Evolutionary conservation across 305 asterid genomes (phyloP), one percentile per base, ranked within the genome.

Genomic region (Withania somnifera): DNA sequence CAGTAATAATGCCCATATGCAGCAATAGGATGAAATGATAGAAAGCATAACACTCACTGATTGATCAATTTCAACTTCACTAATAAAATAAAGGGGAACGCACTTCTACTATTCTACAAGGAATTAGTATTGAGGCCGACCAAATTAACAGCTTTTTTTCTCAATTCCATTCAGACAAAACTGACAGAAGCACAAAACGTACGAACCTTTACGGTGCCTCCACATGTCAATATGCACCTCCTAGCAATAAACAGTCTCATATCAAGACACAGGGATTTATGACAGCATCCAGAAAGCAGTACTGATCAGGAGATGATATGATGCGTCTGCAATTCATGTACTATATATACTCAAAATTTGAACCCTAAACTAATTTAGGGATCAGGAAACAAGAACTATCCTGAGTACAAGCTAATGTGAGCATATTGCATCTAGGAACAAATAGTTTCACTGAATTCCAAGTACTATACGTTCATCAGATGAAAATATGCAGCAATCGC

Each of bases 171-270:
- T 45, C 54, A 71, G 57, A 47, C 38, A 71, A 86, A 84, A 80
- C 86, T 84, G 85, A 81, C 67, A 82, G 51, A 54, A 85, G 77
- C 84, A 86, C 88, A 58, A 80, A 85, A 83, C 81, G 86, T 92
- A 89, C 91, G 89, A 90, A 89, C 92, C 95, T 91, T 89, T 90
- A 83, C 30, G 88, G 89, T 87, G 86, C 83, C 91, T 86, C 87
- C 91, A 87, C 84, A 60, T 56, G 87, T 82, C 87, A 87, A 81
- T 36, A 87, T 45, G 90, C 90, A 91, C 87, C 89, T 86, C 91
- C 87, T 84, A 87, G 86, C 88, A 80, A 82, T 71, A 88, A 84
- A 86, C 82, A 83, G 80, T 87, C 82, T 69, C 90, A 90, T 85
- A 85, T 87, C 93, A 90, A 89, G 91, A 87, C 26, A 90, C 82